Base-by-base conservation (phyloP, 345 rosid genomes). In the Salix caprea region DNA sequence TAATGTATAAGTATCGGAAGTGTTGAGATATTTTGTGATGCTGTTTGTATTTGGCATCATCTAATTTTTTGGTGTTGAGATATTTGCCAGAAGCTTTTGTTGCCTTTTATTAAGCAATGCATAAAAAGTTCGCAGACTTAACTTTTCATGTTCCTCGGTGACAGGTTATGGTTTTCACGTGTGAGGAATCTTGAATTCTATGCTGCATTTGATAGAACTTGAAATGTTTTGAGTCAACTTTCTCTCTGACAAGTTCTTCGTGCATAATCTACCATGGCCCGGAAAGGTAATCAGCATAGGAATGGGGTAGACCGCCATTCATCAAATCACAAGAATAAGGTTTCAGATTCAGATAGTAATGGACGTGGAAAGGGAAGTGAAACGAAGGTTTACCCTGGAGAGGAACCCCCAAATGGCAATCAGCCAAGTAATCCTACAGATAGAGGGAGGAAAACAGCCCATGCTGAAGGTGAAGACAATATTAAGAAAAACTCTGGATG, bases 241-340 rank as follows among this genome's bases (percentile, higher is more conserved):
- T 23, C n/a, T 74, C 64, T 61, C 73, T 36, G 58, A 71, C 30
- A 46, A 65, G 30, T 80, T 48, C 64, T 19, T 18, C 54, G 13
- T 24, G 56, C 11, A 56, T 67, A 52, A 61, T 32, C 76, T 83
- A 66, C 13, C 65, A 94, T 94, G 98, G 97, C 98, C 80, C 92
- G 97, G 56, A 91, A 90, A 85, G 87, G 91, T 75, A 94, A 83
- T 79, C 93, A 90, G 28, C 97, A 85, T 85, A 91, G 87, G 89
- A 89, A 89, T 87, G 94, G 94, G 70, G 71, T 90, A 73, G 88
- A 88, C 76, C 86, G 79, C 70, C 85, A 87, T 60, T 61, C 86
- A 44, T 83, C 88, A 72, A 89, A 77, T 69, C 84, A 67, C 76
- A 88, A 83, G 75, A 87, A 81, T 79, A 92, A 74, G 78, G 85